Evolutionary conservation across 192 early-diverging fungal species (phyloP).

Genomic region (Coemansia sp.): DNA sequence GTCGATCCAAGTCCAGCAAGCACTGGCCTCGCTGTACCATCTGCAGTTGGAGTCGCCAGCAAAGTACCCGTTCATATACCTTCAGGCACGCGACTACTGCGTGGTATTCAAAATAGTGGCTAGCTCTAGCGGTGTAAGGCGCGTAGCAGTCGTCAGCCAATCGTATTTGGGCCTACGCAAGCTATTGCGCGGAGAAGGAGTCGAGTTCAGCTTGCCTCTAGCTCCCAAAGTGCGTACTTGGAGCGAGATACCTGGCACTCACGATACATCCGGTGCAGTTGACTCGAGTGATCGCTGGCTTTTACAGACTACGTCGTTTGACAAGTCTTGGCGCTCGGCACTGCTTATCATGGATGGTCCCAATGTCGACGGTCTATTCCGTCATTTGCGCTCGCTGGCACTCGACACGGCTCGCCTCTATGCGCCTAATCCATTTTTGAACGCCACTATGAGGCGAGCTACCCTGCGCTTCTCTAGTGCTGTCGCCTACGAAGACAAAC

Average conservation of each 20-base stretch:
- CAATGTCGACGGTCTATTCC: constrained; percentile 29
- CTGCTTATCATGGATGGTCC: constrained; percentile 32
- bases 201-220: constrained; percentile 42
- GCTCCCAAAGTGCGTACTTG: constrained; percentile 38
- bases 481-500: constrained; percentile 21
- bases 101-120: constrained; percentile 33
- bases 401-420: constrained; percentile 27
- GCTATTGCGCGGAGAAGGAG: constrained; percentile 17
- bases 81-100: constrained; percentile 34
- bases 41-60: constrained; percentile 30
- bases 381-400: constrained; percentile 14
- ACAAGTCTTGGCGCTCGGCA: constrained; percentile 46
- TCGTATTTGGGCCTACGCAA: constrained; percentile 42
- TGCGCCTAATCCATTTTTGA: constrained; percentile 31
- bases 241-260: constrained; percentile 27
- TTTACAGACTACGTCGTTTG: constrained; percentile 30
- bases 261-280: background rate
- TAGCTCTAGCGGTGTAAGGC: background rate
- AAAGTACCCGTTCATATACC: constrained; percentile 43
- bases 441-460: constrained; percentile 37
- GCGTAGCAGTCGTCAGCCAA: constrained; percentile 41
- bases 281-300: constrained; percentile 2
- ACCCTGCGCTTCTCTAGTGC: constrained; percentile 30
- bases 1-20: constrained; percentile 27
- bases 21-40: constrained; percentile 27